These are phyloP conservation scores for Croton laevigatus DNA, from an alignment of 441 rosid genomes.

Conservation along the genomic window DNA sequence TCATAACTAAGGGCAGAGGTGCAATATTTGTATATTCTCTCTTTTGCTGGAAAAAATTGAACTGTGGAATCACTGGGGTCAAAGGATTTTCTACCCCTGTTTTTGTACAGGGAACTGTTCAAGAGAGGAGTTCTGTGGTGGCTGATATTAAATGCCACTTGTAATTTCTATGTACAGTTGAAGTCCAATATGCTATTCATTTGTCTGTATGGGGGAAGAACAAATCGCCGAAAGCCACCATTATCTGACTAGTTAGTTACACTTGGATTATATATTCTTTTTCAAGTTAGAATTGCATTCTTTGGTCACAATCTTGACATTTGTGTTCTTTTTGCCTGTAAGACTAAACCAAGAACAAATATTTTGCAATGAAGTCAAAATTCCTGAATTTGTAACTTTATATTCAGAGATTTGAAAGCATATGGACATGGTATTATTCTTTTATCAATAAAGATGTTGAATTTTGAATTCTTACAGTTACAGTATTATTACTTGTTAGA, in stretches of 20 bases:
- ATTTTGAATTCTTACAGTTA: too few species aligned
- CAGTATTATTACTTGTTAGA: too few species aligned
- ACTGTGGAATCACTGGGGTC: background rate
- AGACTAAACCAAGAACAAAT: background rate
- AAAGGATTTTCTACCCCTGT: background rate
- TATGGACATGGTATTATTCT: too few species aligned
- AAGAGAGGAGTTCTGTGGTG: constrained; percentile 16
- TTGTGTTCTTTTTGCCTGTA: background rate
- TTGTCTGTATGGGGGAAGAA: background rate
- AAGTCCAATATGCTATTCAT: constrained; percentile 1
- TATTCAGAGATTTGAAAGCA: too few species aligned
- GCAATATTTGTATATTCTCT: background rate
- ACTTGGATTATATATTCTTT: background rate
- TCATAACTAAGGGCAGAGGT: background rate
- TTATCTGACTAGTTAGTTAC: constrained; percentile 10
- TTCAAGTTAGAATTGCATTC: constrained; percentile 6
- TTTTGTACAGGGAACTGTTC: background rate
- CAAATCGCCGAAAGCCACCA: background rate
- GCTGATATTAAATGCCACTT: constrained; percentile 24
- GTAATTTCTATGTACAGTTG: constrained; percentile 31
- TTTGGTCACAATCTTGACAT: background rate
- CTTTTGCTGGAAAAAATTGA: background rate
- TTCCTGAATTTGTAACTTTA: background rate
- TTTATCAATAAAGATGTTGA: too few species aligned
- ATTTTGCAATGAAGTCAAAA: background rate